Base-by-base conservation (phyloP, 108 stramenopile genomes). In the Fragilariopsis cylindrus region DNA sequence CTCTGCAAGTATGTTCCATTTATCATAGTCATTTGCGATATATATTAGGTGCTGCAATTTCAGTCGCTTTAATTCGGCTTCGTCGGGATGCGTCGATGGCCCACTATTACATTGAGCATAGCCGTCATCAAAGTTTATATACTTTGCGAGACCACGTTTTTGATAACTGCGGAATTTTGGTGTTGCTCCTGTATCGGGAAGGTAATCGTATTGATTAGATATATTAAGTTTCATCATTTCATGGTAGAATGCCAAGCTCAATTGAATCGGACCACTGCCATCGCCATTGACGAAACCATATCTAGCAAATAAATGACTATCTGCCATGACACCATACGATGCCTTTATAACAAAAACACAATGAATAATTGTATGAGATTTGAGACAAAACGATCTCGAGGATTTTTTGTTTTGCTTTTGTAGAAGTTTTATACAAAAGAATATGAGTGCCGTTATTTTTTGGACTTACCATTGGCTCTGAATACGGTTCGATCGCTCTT, bases 281-380 rank as follows among this genome's bases (percentile, higher is more conserved):
- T 95, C 93, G 19, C 88, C 91, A 79, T 92, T 92, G 57, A 88
- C 86, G 81, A 88, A 95, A 16, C 93, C 93, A 60, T 86, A 95
- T 55, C 88, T 86, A 41, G 85, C 88, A 67, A 89, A 88, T 48
- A 95, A 57, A 72, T 91, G 86, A 3, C 87, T 76, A 58, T 95
- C 91, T 2, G 88, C 79, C 46, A 87, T 84, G 16, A 80, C 80
- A 7, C 90, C 90, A 66, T 95, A 95, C 21, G 82, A 84, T 8
- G 43, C 62, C 58, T 60, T 30, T 30, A 30, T 30, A 30, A 30
- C 30, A 30, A 2, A 2, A 30, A 30, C 30, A 65, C 0, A 30
- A 30, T 30, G 30, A 30, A 30, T 30, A 74, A 77, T 55, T 58
- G 5, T 74, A 18, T 30, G 30, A 30, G 30, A 30, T 0, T 30